Evolutionary conservation across 352 stramenopile species (phyloP).

Genomic region (Thalassiosira livingstoniorum): DNA sequence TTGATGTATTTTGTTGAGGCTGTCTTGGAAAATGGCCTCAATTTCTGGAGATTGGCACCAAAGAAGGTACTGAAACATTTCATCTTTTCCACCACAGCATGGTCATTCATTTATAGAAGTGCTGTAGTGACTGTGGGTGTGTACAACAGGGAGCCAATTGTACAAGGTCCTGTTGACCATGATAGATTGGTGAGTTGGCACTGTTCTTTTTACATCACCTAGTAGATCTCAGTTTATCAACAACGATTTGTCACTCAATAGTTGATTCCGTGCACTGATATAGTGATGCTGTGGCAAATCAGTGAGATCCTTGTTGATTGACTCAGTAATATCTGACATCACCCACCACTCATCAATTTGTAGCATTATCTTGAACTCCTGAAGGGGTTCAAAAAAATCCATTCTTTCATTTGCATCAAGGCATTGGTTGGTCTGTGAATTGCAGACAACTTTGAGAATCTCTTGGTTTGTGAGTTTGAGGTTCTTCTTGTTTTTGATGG

Average conservation of each 20-base stretch:
- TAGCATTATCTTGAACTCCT: slow-evolving; percentile 19
- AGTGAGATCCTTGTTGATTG: background rate
- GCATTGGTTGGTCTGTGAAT: no score
- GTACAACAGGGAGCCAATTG: slow-evolving; percentile 15
- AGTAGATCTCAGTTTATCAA: slow-evolving; percentile 18
- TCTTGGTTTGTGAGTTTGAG: no score
- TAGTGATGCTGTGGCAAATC: slow-evolving; percentile 1
- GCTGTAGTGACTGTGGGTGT: slow-evolving; percentile 21
- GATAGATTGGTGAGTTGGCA: background rate
- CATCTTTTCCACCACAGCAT: slow-evolving; percentile 16
- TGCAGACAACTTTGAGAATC: no score
- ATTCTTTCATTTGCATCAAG: no score
- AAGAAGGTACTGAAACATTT: slow-evolving; percentile 18
- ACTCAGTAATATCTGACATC: slow-evolving; percentile 1
- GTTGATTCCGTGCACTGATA: background rate
- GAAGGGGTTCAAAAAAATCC: background rate
- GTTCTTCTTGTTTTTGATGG: no score
- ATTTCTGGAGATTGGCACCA: no score
- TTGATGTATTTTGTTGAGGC: no score
- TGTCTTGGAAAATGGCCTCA: no score
- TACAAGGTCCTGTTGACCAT: slow-evolving; percentile 27
- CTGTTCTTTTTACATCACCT: background rate
- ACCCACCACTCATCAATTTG: slow-evolving; percentile 18
- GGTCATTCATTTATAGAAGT: slow-evolving; percentile 10
- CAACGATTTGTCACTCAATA: background rate